Conservation (phyloP, 441 rosid species). For the Sinapis alba region DNA sequence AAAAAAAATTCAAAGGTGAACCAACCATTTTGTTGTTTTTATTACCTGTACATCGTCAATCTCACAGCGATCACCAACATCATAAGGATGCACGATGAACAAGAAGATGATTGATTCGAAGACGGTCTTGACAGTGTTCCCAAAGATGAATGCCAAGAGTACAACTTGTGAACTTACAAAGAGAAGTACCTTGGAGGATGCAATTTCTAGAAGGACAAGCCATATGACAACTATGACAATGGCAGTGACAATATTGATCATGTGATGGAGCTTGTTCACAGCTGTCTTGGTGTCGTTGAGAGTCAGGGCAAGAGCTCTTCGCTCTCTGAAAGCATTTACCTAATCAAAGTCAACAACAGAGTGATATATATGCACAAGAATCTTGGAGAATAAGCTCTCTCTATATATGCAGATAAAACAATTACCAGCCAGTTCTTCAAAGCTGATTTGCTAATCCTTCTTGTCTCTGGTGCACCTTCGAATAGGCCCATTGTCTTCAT, state of each 20-base stretch:
- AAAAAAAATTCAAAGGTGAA: neutral
- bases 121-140: slow-evolving; percentile 77
- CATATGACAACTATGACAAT: slow-evolving; percentile 52
- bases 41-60: slow-evolving; percentile 75
- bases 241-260: slow-evolving; percentile 54
- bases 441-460: slow-evolving; percentile 63
- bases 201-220: slow-evolving; percentile 71
- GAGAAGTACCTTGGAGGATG: slow-evolving; percentile 58
- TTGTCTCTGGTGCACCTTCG: slow-evolving; percentile 63
- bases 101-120: slow-evolving; percentile 84
- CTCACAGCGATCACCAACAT: slow-evolving; percentile 88
- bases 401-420: neutral
- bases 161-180: slow-evolving; percentile 72
- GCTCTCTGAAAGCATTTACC: slow-evolving; percentile 85
- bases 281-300: slow-evolving; percentile 89
- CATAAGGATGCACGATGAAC: slow-evolving; percentile 82
- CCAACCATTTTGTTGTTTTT: neutral
- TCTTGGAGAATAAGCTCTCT: neutral
- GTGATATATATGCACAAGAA: slow-evolving; percentile 25
- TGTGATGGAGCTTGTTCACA: slow-evolving; percentile 67
- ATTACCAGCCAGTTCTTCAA: slow-evolving; percentile 88
- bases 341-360: slow-evolving; percentile 40
- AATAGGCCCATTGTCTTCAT: slow-evolving; percentile 63
- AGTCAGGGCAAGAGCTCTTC: slow-evolving; percentile 84
- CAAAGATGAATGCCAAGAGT: slow-evolving; percentile 75